These are phyloP conservation scores for Vitis rotundifolia DNA, from an alignment of 164 flowering plant species.

Conservation along the genomic window DNA sequence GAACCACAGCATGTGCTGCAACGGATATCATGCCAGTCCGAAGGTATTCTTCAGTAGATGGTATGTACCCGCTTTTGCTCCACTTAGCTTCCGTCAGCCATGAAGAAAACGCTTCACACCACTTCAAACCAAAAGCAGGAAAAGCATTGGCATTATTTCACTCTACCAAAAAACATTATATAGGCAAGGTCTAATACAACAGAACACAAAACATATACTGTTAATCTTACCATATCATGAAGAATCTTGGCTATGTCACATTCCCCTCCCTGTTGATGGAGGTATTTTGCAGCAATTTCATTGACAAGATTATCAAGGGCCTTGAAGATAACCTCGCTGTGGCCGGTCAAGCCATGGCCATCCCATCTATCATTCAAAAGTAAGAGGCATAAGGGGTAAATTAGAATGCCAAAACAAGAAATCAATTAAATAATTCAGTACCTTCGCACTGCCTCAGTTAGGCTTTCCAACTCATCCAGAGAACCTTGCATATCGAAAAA, in stretches of 20 bases:
- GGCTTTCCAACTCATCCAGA: slow-evolving; percentile 10
- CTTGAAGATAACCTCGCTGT: slow-evolving; percentile 32
- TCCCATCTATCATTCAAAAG: slow-evolving; percentile 30
- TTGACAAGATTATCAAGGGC: slow-evolving; percentile 36
- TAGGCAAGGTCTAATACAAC: no score
- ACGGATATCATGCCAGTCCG: slow-evolving; percentile 35
- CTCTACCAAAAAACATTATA: no score
- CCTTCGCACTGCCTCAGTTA: slow-evolving; percentile 19
- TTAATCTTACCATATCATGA: no score
- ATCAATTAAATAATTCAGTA: neutral
- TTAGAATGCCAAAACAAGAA: no score
- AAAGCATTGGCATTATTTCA: slow-evolving; percentile 20
- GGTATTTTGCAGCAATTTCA: slow-evolving; percentile 16
- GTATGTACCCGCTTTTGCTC: slow-evolving; percentile 26
- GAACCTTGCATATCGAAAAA: slow-evolving; percentile 25
- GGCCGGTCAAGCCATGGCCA: slow-evolving; percentile 27
- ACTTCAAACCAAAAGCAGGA: slow-evolving; percentile 17
- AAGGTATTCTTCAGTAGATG: slow-evolving; percentile 37
- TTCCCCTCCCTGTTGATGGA: slow-evolving; percentile 11
- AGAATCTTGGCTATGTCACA: no score
- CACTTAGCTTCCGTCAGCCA: slow-evolving; percentile 45
- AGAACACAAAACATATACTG: no score
- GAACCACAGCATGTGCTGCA: slow-evolving; percentile 27
- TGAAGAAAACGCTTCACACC: slow-evolving; percentile 35
- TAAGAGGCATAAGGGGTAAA: no score